phyloP scores from a whole-genome alignment of 192 early-diverging fungal species.

The Jimgerdemannia lactiflua region DNA sequence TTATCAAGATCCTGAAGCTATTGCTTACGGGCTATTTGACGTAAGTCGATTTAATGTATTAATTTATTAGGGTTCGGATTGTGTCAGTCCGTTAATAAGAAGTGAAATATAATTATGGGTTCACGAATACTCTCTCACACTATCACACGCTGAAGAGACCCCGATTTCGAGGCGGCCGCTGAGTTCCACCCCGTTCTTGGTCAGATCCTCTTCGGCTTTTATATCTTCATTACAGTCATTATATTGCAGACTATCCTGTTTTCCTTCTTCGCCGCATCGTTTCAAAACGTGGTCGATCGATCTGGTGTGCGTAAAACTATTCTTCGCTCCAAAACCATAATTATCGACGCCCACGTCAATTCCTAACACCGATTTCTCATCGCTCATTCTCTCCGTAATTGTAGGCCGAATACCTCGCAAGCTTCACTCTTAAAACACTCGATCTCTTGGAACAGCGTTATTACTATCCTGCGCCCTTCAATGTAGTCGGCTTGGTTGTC shows the following conservation, averaged over 20 bases:
- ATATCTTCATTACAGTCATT: conserved; percentile 9
- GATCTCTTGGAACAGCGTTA: conserved; percentile 2
- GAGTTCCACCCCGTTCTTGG: conserved; percentile 6
- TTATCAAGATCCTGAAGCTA: conserved; percentile 5
- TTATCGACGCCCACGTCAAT: background rate
- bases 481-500: background rate
- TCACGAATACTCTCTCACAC: too few relatives aligned
- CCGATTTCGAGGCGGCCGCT: conserved; percentile 5
- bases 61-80: too few relatives aligned
- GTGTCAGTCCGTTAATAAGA: too few relatives aligned
- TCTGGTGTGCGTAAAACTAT: background rate
- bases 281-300: conserved; percentile 5
- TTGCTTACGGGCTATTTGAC: conserved; percentile 10
- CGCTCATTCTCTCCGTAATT: background rate
- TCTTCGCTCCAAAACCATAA: background rate
- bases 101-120: too few relatives aligned
- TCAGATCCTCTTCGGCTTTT: conserved; percentile 2
- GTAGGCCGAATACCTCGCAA: conserved; percentile 15
- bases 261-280: conserved; percentile 12
- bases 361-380: background rate
- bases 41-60: background rate
- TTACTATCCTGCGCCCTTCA: conserved; percentile 10
- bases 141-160: background rate
- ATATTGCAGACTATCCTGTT: conserved; percentile 10
- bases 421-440: conserved; percentile 2